phyloP scores from a whole-genome alignment of 2,329 filamentous ascomycete species.

The Colletotrichum somersetense region DNA sequence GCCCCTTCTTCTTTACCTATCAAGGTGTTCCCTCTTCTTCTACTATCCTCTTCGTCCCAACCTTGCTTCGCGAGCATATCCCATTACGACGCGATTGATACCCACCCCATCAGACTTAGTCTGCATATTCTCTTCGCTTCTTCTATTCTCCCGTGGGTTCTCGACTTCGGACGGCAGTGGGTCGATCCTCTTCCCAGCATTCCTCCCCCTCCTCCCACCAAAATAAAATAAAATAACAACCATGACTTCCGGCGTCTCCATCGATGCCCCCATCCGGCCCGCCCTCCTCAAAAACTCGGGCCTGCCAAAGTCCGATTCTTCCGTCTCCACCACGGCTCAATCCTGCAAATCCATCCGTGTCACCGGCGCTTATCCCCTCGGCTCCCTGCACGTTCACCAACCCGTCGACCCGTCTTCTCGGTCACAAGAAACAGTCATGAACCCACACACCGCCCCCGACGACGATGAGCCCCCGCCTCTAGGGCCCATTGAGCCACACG shows the following conservation, averaged over 20 bases:
- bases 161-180: conserved; percentile 22
- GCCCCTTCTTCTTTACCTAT: not conserved
- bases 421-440: conserved; percentile 40
- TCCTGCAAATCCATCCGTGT: conserved; percentile 53
- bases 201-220: not conserved
- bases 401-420: conserved; percentile 43
- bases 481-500: conserved; percentile 43
- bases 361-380: conserved; percentile 57
- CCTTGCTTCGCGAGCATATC: conserved; percentile 3
- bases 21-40: not conserved
- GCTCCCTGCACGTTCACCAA: conserved; percentile 57
- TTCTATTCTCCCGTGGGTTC: not conserved
- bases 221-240: not conserved
- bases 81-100: conserved; percentile 4
- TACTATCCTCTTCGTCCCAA: not conserved
- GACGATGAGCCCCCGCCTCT: conserved; percentile 49
- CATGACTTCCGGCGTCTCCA: conserved; percentile 35
- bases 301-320: conserved; percentile 55
- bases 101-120: conserved; percentile 11
- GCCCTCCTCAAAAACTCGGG: conserved; percentile 40
- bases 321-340: conserved; percentile 47
- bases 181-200: conserved; percentile 18
- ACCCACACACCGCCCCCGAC: conserved; percentile 40
- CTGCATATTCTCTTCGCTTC: not conserved
- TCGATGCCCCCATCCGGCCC: conserved; percentile 41